Conservation (phyloP, 1,139 yeast species). For the Sugiyamaella xylanicola region DNA sequence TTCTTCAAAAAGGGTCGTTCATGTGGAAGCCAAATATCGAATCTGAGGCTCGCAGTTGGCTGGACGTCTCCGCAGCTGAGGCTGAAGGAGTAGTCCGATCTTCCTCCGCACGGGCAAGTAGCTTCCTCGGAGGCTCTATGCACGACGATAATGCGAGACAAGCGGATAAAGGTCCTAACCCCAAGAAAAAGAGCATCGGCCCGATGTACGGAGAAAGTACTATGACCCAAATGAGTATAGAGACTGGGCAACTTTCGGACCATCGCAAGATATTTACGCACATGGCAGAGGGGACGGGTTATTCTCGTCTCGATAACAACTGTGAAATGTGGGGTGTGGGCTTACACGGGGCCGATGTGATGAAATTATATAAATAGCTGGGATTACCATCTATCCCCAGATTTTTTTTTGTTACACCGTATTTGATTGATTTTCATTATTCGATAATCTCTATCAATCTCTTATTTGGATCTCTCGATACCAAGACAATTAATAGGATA, state of each 20-base stretch:
- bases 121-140: background rate
- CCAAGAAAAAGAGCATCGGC: constrained; percentile 1
- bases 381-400: background rate
- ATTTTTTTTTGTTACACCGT: background rate
- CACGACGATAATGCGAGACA: constrained; percentile 3
- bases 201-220: constrained; percentile 4
- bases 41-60: no score
- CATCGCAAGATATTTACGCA: background rate
- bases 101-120: no score
- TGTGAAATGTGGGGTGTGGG: constrained; percentile 10
- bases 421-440: background rate
- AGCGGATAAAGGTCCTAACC: constrained; percentile 2
- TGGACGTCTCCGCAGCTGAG: no score
- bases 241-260: constrained; percentile 1
- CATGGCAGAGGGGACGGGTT: background rate
- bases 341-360: background rate
- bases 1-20: no score
- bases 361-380: background rate
- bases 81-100: no score
- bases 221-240: background rate
- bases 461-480: no score
- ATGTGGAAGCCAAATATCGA: no score
- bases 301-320: background rate
- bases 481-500: no score
- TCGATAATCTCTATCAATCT: no score